A percentile compares a stretch with the other conserved stretches of the same genome.
These are phyloP conservation scores for Cryptosporidium parvum DNA, from an alignment of 169 alveolate genomes.

Conservation along the genomic window DNA sequence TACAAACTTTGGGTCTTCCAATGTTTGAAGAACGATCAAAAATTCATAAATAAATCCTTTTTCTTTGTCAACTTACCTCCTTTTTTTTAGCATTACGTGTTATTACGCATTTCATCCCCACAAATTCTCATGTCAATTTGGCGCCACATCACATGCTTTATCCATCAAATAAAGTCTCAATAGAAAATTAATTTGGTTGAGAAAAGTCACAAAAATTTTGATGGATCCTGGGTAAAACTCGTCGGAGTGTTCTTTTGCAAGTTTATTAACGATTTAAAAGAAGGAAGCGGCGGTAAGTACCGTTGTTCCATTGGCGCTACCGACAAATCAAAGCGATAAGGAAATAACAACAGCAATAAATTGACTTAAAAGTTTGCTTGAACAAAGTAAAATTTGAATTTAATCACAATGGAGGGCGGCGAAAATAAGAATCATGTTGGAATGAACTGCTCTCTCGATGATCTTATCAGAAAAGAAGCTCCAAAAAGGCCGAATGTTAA, in stretches of 20 bases:
- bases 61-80: background rate
- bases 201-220: background rate
- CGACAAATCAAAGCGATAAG: slow-evolving; percentile 8
- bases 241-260: background rate
- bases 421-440: slow-evolving; percentile 42
- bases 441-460: slow-evolving; percentile 62
- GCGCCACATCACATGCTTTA: slow-evolving; percentile 23
- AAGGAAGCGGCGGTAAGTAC: slow-evolving; percentile 30
- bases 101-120: slow-evolving; percentile 51
- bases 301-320: slow-evolving; percentile 49
- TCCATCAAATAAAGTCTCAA: slow-evolving; percentile 14
- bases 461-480: slow-evolving; percentile 48
- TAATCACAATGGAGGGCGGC: slow-evolving; percentile 25
- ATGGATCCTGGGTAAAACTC: background rate
- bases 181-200: background rate
- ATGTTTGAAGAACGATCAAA: background rate
- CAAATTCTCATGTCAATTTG: slow-evolving; percentile 24
- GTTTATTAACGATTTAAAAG: background rate
- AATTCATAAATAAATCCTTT: background rate
- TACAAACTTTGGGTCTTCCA: background rate
- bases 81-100: slow-evolving; percentile 14
- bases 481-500: slow-evolving; percentile 17
- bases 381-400: background rate
- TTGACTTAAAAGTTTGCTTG: background rate
- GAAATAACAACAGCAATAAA: background rate